Percentiles rank a stretch among this genome's conserved stretches.
phyloP scores from a whole-genome alignment of 352 stramenopile species.

The Phytophthora europaea region DNA sequence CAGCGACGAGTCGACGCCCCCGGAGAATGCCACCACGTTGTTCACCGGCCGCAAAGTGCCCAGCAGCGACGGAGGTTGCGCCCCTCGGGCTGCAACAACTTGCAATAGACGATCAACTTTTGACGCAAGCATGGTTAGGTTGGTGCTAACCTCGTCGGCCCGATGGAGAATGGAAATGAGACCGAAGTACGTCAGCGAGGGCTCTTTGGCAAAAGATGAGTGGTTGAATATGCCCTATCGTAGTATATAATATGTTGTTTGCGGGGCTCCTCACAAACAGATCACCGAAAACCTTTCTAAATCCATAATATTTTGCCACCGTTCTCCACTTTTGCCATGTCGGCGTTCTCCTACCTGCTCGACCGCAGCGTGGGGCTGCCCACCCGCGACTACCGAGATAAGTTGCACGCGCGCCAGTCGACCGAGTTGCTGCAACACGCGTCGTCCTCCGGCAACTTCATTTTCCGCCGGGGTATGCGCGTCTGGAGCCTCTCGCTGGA shows the following conservation, averaged over 20 bases:
- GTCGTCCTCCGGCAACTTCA: slow-evolving; percentile 56
- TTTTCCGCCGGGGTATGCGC: slow-evolving; percentile 68
- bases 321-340: slow-evolving; percentile 7
- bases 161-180: neutral
- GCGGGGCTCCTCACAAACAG: neutral
- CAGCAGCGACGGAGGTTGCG: neutral
- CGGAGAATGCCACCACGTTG: slow-evolving; percentile 94
- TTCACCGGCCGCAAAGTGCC: slow-evolving; percentile 31
- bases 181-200: neutral
- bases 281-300: neutral
- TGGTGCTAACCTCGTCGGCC: neutral
- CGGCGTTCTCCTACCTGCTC: slow-evolving; percentile 64
- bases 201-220: neutral
- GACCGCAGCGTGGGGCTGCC: slow-evolving; percentile 64
- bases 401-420: slow-evolving; percentile 39
- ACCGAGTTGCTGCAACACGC: slow-evolving; percentile 27
- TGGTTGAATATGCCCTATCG: slow-evolving; percentile 2
- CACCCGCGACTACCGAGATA: slow-evolving; percentile 53
- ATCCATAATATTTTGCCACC: neutral
- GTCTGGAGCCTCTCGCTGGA: slow-evolving; percentile 75
- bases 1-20: slow-evolving; percentile 97
- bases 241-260: neutral
- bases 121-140: slow-evolving; percentile 24
- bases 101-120: slow-evolving; percentile 57
- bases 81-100: slow-evolving; percentile 46